Evolutionary conservation across 441 rosid genomes (phyloP).

Genomic region (Populus tomentosa): DNA sequence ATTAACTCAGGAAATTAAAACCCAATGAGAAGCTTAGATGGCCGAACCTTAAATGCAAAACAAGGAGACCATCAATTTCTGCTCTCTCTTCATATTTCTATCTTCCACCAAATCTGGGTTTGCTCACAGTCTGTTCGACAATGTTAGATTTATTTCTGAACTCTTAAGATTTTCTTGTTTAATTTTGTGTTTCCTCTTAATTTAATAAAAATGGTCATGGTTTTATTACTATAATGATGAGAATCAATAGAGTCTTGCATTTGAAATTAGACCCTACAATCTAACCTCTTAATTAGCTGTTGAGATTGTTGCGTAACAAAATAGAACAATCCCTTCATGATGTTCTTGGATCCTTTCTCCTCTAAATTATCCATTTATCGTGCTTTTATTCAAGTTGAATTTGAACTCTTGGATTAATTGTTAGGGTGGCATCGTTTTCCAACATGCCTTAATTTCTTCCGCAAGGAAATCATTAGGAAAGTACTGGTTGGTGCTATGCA

Average conservation of each 20-base stretch:
- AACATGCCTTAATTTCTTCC: not conserved
- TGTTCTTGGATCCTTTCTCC: too few species aligned
- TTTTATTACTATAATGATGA: not conserved
- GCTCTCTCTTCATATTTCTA: not conserved
- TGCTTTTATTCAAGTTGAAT: not conserved
- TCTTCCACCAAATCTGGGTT: not conserved
- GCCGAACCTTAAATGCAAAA: too few species aligned
- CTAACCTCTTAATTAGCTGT: not conserved
- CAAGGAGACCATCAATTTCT: too few species aligned
- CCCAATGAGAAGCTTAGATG: too few species aligned
- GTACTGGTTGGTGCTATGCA: too few species aligned
- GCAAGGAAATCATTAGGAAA: not conserved
- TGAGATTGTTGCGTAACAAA: not conserved
- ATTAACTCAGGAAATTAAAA: too few species aligned
- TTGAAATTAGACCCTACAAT: not conserved
- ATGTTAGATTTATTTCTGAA: not conserved
- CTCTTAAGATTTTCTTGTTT: not conserved
- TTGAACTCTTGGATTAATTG: not conserved
- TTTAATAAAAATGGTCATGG: too few species aligned
- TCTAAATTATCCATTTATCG: too few species aligned
- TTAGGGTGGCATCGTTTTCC: not conserved
- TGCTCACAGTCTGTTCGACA: not conserved
- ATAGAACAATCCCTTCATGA: not conserved
- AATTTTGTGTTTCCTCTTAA: not conserved
- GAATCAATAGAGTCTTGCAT: not conserved